Conservation (phyloP, 108 stramenopile genomes). For the Fistulifera solaris region DNA sequence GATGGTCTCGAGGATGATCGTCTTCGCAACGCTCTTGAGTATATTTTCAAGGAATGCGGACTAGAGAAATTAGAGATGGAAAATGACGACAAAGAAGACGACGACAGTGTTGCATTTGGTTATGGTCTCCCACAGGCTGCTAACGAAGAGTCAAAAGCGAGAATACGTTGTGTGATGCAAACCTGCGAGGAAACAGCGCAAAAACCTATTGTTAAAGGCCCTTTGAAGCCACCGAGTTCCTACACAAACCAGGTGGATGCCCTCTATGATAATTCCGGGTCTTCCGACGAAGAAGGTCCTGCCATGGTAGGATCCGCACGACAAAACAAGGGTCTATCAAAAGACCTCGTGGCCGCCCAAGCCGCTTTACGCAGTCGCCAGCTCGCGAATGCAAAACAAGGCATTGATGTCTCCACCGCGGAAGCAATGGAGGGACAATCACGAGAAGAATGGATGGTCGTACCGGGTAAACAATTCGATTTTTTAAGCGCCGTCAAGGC, state of each 20-base stretch:
- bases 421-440: constrained; percentile 15
- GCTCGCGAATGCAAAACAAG: constrained; percentile 18
- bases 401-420: constrained; percentile 1
- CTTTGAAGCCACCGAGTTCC: constrained; percentile 13
- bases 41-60: constrained; percentile 52
- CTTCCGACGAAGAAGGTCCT: constrained; percentile 66
- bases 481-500: constrained; percentile 65
- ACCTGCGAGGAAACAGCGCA: constrained; percentile 4
- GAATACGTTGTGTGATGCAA: constrained; percentile 9
- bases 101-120: constrained; percentile 26
- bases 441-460: constrained; percentile 85
- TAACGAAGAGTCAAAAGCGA: constrained; percentile 17
- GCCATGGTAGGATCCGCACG: constrained; percentile 33
- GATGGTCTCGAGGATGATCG: constrained; percentile 65
- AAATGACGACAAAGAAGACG: constrained; percentile 29
- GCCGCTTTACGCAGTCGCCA: constrained; percentile 27
- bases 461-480: constrained; percentile 67
- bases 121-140: constrained; percentile 53
- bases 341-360: constrained; percentile 18
- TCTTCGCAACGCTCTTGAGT: constrained; percentile 38
- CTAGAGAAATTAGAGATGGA: constrained; percentile 63
- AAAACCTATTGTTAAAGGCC: background rate
- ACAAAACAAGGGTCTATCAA: constrained; percentile 16
- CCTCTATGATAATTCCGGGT: constrained; percentile 14
- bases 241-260: constrained; percentile 3